These are phyloP conservation scores for Penicillium cataractarum DNA, from an alignment of 495 filamentous ascomycete species.

Conservation along the genomic window DNA sequence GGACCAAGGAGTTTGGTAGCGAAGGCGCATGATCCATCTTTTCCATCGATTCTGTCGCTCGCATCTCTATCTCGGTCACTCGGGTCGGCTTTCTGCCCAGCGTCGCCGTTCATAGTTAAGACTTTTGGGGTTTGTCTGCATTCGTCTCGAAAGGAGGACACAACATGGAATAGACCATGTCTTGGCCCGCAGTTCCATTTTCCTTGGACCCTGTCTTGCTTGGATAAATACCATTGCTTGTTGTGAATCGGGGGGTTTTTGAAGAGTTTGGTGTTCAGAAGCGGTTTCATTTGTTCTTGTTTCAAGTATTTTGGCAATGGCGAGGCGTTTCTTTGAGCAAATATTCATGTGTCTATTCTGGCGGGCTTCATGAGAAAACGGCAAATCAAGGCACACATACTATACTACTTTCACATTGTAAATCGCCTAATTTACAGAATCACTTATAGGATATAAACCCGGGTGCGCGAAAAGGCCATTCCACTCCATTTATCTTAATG, in stretches of 20 bases:
- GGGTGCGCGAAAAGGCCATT: neutral
- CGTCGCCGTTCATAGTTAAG: neutral
- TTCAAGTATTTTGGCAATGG: conserved; percentile 34
- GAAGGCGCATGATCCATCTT: conserved; percentile 64
- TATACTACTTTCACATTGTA: neutral
- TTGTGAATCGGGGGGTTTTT: conserved; percentile 7
- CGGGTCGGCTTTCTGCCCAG: neutral
- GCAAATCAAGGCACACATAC: conserved; percentile 10
- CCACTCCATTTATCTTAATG: neutral
- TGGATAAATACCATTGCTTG: neutral
- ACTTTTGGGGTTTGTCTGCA: neutral
- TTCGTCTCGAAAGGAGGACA: neutral
- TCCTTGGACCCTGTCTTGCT: conserved; percentile 1
- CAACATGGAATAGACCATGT: conserved; percentile 10
- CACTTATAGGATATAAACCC: neutral
- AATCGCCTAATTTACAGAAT: neutral
- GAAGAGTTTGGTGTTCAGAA: conserved; percentile 35
- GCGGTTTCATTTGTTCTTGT: conserved; percentile 24
- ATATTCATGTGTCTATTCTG: conserved; percentile 28
- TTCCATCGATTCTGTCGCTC: neutral
- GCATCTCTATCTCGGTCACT: neutral
- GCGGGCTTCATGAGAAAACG: conserved; percentile 15
- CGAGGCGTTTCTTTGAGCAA: conserved; percentile 43
- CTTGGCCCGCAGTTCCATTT: neutral
- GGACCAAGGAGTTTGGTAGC: conserved; percentile 96